Evolutionary conservation across 2,329 filamentous ascomycete species (phyloP).

Genomic region (Trichoderma semiorbis): DNA sequence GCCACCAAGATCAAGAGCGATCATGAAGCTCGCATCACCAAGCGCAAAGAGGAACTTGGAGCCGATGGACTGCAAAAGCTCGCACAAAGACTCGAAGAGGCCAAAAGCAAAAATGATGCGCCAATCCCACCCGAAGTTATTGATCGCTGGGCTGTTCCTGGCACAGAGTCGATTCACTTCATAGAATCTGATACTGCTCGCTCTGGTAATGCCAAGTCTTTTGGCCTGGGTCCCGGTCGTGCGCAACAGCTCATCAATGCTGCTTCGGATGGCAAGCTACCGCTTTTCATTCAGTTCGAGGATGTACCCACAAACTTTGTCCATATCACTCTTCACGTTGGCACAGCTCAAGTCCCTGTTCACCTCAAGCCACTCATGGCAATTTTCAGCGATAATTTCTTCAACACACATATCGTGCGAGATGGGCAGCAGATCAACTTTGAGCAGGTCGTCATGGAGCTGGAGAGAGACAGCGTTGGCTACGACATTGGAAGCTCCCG

Average conservation of each 20-base stretch:
- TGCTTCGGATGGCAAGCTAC: slow-evolving; percentile 57
- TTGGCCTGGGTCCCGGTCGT: slow-evolving; percentile 64
- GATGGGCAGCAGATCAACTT: slow-evolving; percentile 77
- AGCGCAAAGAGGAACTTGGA: slow-evolving; percentile 75
- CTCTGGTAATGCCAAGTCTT: slow-evolving; percentile 69
- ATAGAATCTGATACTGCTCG: slow-evolving; percentile 83
- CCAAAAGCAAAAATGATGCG: slow-evolving; percentile 84
- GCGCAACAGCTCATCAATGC: slow-evolving; percentile 75
- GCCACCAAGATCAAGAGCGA: slow-evolving; percentile 77
- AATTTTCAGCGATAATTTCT: slow-evolving; percentile 88
- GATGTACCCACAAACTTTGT: slow-evolving; percentile 92
- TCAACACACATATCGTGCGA: slow-evolving; percentile 80
- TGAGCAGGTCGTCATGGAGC: slow-evolving; percentile 84
- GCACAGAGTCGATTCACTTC: slow-evolving; percentile 90
- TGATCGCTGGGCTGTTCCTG: slow-evolving; percentile 75
- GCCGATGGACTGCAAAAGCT: slow-evolving; percentile 75
- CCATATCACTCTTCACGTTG: slow-evolving; percentile 75
- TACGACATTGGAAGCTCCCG: slow-evolving; percentile 70
- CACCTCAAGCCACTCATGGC: slow-evolving; percentile 79
- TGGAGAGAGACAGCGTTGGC: slow-evolving; percentile 87
- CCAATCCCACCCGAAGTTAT: slow-evolving; percentile 81
- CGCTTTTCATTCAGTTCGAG: slow-evolving; percentile 95
- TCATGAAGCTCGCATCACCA: slow-evolving; percentile 74
- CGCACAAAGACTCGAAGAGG: slow-evolving; percentile 70
- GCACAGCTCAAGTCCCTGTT: slow-evolving; percentile 72